Conservation (phyloP, 257 asterid genomes). For the Solanum pinnatisectum region DNA sequence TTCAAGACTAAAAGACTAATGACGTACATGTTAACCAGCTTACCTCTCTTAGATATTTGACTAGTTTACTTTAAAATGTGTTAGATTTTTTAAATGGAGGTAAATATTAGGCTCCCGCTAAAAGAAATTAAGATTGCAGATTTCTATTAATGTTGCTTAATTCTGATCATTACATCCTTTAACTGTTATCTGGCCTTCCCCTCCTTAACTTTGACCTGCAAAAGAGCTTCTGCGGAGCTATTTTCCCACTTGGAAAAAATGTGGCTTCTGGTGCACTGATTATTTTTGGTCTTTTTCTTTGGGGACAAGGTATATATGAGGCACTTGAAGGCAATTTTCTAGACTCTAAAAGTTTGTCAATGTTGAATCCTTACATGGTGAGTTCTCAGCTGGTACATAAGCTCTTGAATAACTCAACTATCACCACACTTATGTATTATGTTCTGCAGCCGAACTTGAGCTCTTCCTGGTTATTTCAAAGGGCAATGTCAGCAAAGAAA, state of each 20-base stretch:
- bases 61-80: background rate
- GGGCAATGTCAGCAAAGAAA: constrained; percentile 91
- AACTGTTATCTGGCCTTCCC: background rate
- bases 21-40: background rate
- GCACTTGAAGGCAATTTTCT: constrained; percentile 58
- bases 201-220: background rate
- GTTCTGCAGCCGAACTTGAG: constrained; percentile 78
- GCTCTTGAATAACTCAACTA: background rate
- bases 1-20: background rate
- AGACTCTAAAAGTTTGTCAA: constrained; percentile 62
- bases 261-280: background rate
- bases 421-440: constrained; percentile 1
- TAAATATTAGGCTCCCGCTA: background rate
- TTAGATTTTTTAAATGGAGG: background rate
- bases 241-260: background rate
- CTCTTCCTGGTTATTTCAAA: constrained; percentile 91
- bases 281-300: constrained; percentile 2
- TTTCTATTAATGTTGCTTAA: background rate
- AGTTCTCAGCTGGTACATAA: constrained; percentile 3
- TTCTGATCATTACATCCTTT: background rate
- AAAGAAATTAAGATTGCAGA: background rate
- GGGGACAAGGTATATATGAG: constrained; percentile 63
- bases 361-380: constrained; percentile 89
- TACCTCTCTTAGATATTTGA: background rate
- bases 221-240: background rate